A percentile compares a stretch with the other conserved stretches of the same genome.
Conservation (phyloP, 805 yeast genomes). For the Pichia manshurica region DNA sequence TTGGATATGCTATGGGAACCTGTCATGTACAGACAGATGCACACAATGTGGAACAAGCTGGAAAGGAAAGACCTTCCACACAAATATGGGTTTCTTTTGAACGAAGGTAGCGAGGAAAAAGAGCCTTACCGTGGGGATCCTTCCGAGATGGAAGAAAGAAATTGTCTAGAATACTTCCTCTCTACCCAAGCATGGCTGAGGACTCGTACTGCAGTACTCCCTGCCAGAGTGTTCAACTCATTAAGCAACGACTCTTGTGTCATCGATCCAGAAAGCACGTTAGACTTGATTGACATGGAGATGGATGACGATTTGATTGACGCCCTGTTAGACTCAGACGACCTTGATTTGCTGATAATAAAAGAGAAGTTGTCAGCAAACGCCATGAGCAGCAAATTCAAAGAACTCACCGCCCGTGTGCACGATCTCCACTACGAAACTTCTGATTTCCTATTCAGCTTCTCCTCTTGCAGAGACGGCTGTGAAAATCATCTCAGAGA, state of each 20-base stretch:
- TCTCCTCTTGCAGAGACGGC: conserved; percentile 1
- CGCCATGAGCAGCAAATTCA: not conserved
- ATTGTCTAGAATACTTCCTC: conserved; percentile 35
- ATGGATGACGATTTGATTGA: conserved; percentile 20
- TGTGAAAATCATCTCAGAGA: not conserved
- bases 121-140: not conserved
- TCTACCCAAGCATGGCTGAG: conserved; percentile 36
- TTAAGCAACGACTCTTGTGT: conserved; percentile 36
- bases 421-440: conserved; percentile 1
- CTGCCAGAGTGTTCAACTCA: conserved; percentile 34
- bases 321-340: conserved; percentile 13
- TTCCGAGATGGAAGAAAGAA: conserved; percentile 30
- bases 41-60: conserved; percentile 28
- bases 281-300: conserved; percentile 18
- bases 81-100: conserved; percentile 26
- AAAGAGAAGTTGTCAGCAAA: not conserved
- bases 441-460: conserved; percentile 1
- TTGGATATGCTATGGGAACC: conserved; percentile 39
- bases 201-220: conserved; percentile 35
- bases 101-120: conserved; percentile 23
- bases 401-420: not conserved
- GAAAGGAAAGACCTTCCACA: conserved; percentile 11
- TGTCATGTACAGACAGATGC: conserved; percentile 33
- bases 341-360: not conserved
- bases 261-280: conserved; percentile 16